phyloP scores from a whole-genome alignment of 1,284 basidiomycete species.

The Leccinum griseonigrum region DNA sequence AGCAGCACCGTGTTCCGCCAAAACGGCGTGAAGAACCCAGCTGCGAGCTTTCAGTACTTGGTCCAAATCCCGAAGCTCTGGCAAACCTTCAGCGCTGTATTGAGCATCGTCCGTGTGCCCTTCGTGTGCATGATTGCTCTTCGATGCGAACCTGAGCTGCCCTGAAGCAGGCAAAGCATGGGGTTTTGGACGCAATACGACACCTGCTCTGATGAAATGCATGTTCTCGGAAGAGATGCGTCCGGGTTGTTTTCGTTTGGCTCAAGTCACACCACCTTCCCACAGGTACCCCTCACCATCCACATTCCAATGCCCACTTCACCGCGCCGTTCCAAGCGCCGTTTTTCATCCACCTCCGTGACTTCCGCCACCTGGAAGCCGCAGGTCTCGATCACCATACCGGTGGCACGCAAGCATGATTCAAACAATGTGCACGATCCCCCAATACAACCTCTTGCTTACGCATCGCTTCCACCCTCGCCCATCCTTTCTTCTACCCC shows the following conservation, averaged over 20 bases:
- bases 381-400: constrained; percentile 8
- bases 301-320: constrained; percentile 28
- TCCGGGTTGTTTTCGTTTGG: constrained; percentile 1
- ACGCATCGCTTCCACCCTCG: constrained; percentile 70
- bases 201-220: constrained; percentile 35
- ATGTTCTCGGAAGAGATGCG: constrained; percentile 12
- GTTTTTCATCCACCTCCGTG: constrained; percentile 32
- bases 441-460: constrained; percentile 36
- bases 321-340: constrained; percentile 33
- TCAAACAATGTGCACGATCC: constrained; percentile 9
- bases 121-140: constrained; percentile 34
- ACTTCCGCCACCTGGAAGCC: constrained; percentile 25
- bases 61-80: constrained; percentile 1
- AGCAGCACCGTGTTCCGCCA: constrained; percentile 59
- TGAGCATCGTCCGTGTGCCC: constrained; percentile 39
- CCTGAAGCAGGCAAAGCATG: constrained; percentile 15
- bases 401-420: constrained; percentile 19
- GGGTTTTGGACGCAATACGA: constrained; percentile 31
- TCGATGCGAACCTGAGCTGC: constrained; percentile 41
- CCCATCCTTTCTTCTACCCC: constrained; percentile 54
- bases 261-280: constrained; percentile 10
- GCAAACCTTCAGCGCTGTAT: constrained; percentile 61
- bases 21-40: constrained; percentile 58
- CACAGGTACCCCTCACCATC: constrained; percentile 11
- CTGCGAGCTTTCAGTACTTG: constrained; percentile 11